These are phyloP conservation scores for Pholiota microspora DNA, from an alignment of 768 basidiomycete genomes.

Conservation along the genomic window DNA sequence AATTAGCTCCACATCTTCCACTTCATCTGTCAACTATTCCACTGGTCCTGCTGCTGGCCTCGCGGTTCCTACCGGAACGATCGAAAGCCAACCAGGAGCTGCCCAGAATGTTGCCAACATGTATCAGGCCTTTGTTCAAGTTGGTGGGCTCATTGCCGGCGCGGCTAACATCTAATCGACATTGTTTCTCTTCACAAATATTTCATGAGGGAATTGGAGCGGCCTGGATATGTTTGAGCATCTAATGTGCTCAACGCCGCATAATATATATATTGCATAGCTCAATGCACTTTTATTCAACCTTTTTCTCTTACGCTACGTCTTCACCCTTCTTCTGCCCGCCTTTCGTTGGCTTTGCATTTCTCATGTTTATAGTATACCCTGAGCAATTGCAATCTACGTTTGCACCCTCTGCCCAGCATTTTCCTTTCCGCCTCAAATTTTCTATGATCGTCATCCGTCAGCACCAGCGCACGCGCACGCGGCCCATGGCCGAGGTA, in stretches of 20 bases:
- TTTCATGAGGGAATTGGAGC: slow-evolving; percentile 1
- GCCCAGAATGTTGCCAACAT: slow-evolving; percentile 25
- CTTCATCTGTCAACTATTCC: slow-evolving; percentile 21
- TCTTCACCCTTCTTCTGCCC: not conserved
- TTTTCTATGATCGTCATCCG: not conserved
- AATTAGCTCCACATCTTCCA: slow-evolving; percentile 10
- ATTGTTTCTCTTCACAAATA: slow-evolving; percentile 3
- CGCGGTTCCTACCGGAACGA: slow-evolving; percentile 30
- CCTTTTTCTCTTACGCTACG: not conserved
- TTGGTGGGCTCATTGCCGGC: slow-evolving; percentile 33
- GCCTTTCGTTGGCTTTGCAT: slow-evolving; percentile 5
- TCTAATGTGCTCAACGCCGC: slow-evolving; percentile 14
- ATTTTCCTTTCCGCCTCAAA: not conserved
- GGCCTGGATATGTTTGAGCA: slow-evolving; percentile 16
- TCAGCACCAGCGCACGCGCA: not conserved
- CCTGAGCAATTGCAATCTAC: slow-evolving; percentile 6
- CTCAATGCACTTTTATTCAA: slow-evolving; percentile 9
- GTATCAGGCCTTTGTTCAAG: slow-evolving; percentile 32
- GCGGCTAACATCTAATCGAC: slow-evolving; percentile 21
- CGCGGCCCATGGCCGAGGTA: not conserved
- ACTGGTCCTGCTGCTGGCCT: slow-evolving; percentile 28
- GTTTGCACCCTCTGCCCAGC: not conserved
- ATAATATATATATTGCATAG: slow-evolving; percentile 7
- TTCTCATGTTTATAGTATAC: slow-evolving; percentile 5
- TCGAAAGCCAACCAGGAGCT: slow-evolving; percentile 8